Conservation (phyloP, 2,329 filamentous ascomycete species). For the Hymenoscyphus repandus region DNA sequence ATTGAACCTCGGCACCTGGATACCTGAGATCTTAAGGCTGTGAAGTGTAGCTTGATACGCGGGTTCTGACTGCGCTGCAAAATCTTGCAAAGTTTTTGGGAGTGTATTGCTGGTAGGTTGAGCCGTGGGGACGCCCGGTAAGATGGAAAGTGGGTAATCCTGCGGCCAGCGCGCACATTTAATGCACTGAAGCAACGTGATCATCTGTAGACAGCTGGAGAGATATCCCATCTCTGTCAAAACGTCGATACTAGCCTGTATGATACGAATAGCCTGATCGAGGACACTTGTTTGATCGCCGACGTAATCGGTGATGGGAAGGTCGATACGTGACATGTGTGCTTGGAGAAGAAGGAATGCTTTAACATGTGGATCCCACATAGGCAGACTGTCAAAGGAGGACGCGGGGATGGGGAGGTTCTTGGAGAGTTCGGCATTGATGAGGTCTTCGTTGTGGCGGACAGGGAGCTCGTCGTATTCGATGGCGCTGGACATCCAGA, state of each 20-base stretch:
- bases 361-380: constrained; percentile 99
- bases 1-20: constrained; percentile 34
- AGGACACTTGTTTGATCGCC: constrained; percentile 87
- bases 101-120: constrained; percentile 21
- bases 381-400: constrained; percentile 59
- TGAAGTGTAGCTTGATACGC: constrained; percentile 40
- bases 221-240: constrained; percentile 83
- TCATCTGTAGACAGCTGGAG: constrained; percentile 74
- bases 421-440: constrained; percentile 84
- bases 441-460: constrained; percentile 95
- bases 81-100: constrained; percentile 30
- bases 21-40: constrained; percentile 44
- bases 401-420: constrained; percentile 60
- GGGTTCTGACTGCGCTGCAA: constrained; percentile 25
- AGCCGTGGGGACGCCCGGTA: constrained; percentile 61
- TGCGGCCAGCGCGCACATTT: constrained; percentile 90
- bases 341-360: constrained; percentile 90
- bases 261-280: constrained; percentile 93
- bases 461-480: constrained; percentile 98
- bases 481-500: constrained; percentile 88
- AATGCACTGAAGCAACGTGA: constrained; percentile 81
- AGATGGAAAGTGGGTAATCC: constrained; percentile 71
- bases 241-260: constrained; percentile 91
- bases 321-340: constrained; percentile 85
- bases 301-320: constrained; percentile 95